Evolutionary conservation across 805 yeast species (phyloP).

Genomic region (Kodamaea fukazawae): DNA sequence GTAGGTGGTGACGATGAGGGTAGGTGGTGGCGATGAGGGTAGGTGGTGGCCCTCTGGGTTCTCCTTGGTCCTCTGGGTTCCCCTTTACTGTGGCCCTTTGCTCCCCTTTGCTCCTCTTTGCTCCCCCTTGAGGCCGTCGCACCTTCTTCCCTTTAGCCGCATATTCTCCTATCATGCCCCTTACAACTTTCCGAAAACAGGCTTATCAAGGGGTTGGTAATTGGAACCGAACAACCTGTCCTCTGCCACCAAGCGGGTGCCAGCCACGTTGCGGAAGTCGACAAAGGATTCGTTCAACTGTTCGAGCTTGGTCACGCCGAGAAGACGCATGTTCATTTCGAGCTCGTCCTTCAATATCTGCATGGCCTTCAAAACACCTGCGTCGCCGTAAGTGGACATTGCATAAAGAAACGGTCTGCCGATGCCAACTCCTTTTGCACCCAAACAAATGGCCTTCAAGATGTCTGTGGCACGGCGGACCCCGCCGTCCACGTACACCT

Average conservation of each 20-base stretch:
- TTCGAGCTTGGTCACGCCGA: constrained; percentile 54
- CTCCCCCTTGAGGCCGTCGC: no score
- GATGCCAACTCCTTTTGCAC: constrained; percentile 73
- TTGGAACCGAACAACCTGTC: constrained; percentile 55
- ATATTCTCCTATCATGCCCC: background rate
- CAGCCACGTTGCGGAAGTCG: constrained; percentile 26
- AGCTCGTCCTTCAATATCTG: constrained; percentile 61
- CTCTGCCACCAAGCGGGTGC: constrained; percentile 41
- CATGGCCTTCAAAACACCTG: constrained; percentile 64
- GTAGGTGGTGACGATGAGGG: no score
- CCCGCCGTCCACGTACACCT: constrained; percentile 75
- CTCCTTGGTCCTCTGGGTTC: no score
- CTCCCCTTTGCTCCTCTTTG: no score
- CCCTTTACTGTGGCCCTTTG: no score
- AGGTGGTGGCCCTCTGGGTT: no score
- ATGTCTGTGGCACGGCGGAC: constrained; percentile 74
- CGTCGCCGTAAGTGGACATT: constrained; percentile 76
- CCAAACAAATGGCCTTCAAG: constrained; percentile 72
- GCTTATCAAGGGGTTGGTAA: constrained; percentile 55
- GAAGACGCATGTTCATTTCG: constrained; percentile 60
- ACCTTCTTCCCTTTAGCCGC: background rate
- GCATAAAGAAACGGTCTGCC: constrained; percentile 78
- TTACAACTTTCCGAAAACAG: constrained; percentile 37
- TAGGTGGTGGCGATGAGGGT: no score
- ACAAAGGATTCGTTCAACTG: constrained; percentile 26